phyloP scores from a whole-genome alignment of 2,329 filamentous ascomycete genomes.

The Colletotrichum sp. region DNA sequence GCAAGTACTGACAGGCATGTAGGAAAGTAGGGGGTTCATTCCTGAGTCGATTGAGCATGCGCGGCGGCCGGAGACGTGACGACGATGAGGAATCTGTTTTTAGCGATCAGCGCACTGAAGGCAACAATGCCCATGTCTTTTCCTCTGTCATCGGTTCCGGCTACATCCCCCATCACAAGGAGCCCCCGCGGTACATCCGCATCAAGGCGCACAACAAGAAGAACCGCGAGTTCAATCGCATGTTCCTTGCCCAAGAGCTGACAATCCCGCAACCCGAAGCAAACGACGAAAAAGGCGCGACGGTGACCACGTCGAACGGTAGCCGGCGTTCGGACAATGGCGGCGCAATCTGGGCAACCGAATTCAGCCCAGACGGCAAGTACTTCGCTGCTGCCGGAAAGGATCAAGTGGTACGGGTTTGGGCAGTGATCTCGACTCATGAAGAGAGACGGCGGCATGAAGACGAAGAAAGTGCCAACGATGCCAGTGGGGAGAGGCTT shows the following conservation, averaged over 20 bases:
- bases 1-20: not conserved
- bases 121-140: conserved; percentile 83
- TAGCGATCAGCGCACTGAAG: conserved; percentile 73
- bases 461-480: conserved; percentile 61
- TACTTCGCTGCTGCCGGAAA: conserved; percentile 93
- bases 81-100: conserved; percentile 74
- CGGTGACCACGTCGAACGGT: conserved; percentile 35
- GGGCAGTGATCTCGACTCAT: conserved; percentile 82
- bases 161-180: conserved; percentile 86
- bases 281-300: conserved; percentile 35
- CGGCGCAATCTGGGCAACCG: conserved; percentile 87
- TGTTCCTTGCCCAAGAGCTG: conserved; percentile 95
- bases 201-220: conserved; percentile 84
- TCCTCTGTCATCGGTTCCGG: conserved; percentile 73
- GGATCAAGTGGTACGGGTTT: conserved; percentile 84
- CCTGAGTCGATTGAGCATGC: conserved; percentile 79
- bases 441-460: conserved; percentile 81
- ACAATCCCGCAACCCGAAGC: conserved; percentile 28
- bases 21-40: conserved; percentile 92
- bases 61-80: conserved; percentile 76
- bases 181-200: conserved; percentile 89
- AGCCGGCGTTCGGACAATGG: conserved; percentile 25
- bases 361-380: conserved; percentile 90
- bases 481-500: conserved; percentile 65
- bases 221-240: conserved; percentile 78